Conservation (phyloP, 2,329 filamentous ascomycete genomes). For the Colletotrichum somersetense region DNA sequence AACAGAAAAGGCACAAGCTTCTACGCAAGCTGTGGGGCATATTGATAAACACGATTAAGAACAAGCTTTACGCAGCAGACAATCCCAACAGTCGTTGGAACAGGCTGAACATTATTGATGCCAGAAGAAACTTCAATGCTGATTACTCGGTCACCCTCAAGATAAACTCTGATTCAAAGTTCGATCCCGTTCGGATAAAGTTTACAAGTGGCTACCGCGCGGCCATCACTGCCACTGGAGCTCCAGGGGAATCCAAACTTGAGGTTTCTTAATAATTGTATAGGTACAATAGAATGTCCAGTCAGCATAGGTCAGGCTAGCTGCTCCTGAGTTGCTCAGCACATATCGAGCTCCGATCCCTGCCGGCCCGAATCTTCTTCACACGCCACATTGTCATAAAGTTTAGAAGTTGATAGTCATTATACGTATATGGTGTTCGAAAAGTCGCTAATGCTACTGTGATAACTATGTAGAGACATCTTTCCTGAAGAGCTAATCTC, state of each 20-base stretch:
- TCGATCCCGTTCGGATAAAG: background rate
- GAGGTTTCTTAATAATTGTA: background rate
- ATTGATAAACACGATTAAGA: background rate
- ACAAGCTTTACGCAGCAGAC: background rate
- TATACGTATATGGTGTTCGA: background rate
- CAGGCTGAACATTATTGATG: conserved; percentile 5
- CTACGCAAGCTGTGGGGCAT: background rate
- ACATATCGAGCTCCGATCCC: background rate
- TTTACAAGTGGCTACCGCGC: conserved; percentile 1
- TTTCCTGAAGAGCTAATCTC: no score
- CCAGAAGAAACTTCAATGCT: background rate
- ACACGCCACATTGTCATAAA: no score
- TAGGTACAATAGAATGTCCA: background rate
- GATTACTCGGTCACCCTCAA: background rate
- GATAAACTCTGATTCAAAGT: background rate
- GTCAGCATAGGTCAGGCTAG: background rate
- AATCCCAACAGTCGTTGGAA: background rate
- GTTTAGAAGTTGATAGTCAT: background rate
- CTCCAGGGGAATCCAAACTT: background rate
- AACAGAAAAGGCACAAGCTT: accelerated
- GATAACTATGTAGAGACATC: background rate
- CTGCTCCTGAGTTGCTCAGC: background rate
- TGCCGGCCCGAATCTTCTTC: background rate
- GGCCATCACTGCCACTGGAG: background rate
- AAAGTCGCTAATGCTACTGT: background rate